Percentiles rank a stretch among this genome's conserved stretches.
phyloP scores from a whole-genome alignment of 345 rosid species.

The Aurinia saxatilis region DNA sequence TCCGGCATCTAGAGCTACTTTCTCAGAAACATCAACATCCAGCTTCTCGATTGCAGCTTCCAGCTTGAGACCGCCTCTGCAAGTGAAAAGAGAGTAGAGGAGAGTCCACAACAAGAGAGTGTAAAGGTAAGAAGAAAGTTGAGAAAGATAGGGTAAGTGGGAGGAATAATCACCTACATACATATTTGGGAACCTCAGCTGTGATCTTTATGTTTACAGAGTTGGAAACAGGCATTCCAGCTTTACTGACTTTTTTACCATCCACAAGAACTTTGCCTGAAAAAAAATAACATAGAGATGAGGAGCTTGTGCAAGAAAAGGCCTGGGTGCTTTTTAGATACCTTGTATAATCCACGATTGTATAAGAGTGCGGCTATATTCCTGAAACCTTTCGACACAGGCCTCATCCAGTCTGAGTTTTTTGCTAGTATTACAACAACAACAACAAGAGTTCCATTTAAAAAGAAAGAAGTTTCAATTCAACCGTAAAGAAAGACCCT shows the following conservation, averaged over 20 bases:
- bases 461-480: too few relatives aligned
- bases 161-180: constrained; percentile 92
- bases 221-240: constrained; percentile 75
- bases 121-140: not conserved
- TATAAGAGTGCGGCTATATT: constrained; percentile 68
- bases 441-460: not conserved
- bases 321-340: not conserved
- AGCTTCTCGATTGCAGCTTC: constrained; percentile 94
- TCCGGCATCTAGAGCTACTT: constrained; percentile 92
- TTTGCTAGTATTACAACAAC: constrained; percentile 29
- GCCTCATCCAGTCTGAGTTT: constrained; percentile 86
- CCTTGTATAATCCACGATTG: constrained; percentile 98
- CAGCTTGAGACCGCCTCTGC: constrained; percentile 85
- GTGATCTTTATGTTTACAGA: constrained; percentile 59
- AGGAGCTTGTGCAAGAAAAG: not conserved
- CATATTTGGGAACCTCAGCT: constrained; percentile 88
- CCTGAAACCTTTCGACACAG: constrained; percentile 86
- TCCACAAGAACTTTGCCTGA: constrained; percentile 85
- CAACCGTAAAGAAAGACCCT: not conserved
- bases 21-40: constrained; percentile 73
- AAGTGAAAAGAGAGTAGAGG: constrained; percentile 1
- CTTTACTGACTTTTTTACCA: constrained; percentile 79
- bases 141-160: constrained; percentile 7
- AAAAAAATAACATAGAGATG: not conserved
- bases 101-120: constrained; percentile 8